Conservation (phyloP, 306 rosid genomes). For the Vigna radiata region DNA sequence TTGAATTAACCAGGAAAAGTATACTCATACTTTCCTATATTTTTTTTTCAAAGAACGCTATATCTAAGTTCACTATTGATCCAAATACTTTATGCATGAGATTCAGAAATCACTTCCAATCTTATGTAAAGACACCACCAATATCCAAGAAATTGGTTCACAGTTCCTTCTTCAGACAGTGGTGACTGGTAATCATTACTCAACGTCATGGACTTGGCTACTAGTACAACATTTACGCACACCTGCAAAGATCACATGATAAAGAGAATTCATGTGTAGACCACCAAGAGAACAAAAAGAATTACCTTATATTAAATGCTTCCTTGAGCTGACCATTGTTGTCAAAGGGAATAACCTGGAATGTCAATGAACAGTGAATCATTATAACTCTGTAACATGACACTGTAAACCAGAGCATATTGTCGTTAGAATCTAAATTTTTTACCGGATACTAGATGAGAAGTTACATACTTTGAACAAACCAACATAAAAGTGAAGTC, state of each 20-base stretch:
- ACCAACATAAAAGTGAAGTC: conserved; percentile 93
- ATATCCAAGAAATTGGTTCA: neutral
- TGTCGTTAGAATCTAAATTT: conserved; percentile 17
- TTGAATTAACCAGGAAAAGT: neutral
- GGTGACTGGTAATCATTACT: neutral
- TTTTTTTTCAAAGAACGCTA: neutral
- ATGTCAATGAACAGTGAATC: conserved; percentile 37
- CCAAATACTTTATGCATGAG: conserved; percentile 10
- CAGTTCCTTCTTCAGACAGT: neutral
- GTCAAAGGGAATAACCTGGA: conserved; percentile 94
- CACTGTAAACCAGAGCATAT: neutral
- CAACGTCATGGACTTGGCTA: neutral
- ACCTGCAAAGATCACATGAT: neutral
- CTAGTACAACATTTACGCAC: conserved; percentile 11
- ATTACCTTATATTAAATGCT: conserved; percentile 95
- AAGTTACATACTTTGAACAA: conserved; percentile 75
- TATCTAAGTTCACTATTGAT: neutral
- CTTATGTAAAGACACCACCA: neutral
- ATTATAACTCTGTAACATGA: conserved; percentile 16
- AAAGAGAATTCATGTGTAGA: conserved; percentile 31
- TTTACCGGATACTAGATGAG: conserved; percentile 12
- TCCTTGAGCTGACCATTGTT: conserved; percentile 98
- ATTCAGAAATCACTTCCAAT: neutral
- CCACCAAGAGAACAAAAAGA: conserved; percentile 16
- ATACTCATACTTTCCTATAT: neutral